These are phyloP conservation scores for Plasmodium cynomolgi DNA, from an alignment of 169 alveolate genomes.

Conservation along the genomic window DNA sequence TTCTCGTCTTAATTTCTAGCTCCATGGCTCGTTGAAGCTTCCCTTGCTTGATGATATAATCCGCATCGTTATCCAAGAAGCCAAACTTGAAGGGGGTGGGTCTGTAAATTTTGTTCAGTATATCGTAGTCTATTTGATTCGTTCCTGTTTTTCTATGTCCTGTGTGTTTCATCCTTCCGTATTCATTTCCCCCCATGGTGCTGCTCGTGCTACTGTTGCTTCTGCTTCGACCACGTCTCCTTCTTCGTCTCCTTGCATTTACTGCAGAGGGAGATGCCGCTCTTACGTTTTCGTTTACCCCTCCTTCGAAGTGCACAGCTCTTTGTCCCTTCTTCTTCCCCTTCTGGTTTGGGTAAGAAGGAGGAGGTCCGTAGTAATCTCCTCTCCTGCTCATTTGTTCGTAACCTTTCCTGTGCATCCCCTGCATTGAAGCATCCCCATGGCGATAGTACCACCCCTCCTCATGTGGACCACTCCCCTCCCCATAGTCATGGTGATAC, in stretches of 20 bases:
- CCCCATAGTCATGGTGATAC: not conserved
- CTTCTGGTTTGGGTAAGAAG: not conserved
- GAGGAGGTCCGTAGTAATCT: not conserved
- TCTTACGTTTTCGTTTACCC: not conserved
- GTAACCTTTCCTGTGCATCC: not conserved
- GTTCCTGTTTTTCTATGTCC: not conserved
- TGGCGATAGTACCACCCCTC: not conserved
- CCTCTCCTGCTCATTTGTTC: not conserved
- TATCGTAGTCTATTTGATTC: constrained; percentile 42
- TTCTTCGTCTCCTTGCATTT: not conserved
- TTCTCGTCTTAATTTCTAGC: constrained; percentile 71
- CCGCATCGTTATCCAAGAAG: constrained; percentile 60
- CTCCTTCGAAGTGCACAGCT: not conserved
- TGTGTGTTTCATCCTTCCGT: not conserved
- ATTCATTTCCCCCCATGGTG: not conserved
- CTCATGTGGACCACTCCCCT: not conserved
- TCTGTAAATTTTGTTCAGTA: constrained; percentile 42
- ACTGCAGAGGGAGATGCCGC: not conserved
- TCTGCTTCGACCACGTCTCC: not conserved
- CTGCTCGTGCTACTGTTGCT: not conserved
- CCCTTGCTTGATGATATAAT: constrained; percentile 70
- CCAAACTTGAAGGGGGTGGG: constrained; percentile 71
- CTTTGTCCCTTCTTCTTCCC: not conserved
- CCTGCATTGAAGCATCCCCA: not conserved
- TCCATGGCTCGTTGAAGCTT: constrained; percentile 69